Conservation (phyloP, 2,329 filamentous ascomycete species). For the Sclerotinia spermophila region DNA sequence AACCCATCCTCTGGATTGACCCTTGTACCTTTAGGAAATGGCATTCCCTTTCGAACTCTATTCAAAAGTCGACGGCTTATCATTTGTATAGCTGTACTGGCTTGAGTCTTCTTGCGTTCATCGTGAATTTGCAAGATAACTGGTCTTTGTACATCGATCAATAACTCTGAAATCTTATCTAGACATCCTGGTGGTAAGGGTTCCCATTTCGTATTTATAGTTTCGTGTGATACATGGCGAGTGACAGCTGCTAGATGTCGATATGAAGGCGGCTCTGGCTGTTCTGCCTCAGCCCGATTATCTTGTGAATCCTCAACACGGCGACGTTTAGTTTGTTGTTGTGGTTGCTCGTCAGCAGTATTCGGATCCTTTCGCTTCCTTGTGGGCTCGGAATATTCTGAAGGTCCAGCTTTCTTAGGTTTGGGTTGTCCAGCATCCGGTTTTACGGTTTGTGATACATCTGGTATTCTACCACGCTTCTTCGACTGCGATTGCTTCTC, state of each 20-base stretch:
- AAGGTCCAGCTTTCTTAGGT: neutral
- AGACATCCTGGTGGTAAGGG: constrained; percentile 54
- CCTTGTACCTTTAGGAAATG: constrained; percentile 58
- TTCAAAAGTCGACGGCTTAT: constrained; percentile 54
- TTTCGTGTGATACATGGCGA: constrained; percentile 55
- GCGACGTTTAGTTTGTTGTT: constrained; percentile 19
- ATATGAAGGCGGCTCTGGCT: constrained; percentile 37
- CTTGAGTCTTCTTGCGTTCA: constrained; percentile 44
- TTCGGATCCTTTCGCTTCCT: constrained; percentile 11
- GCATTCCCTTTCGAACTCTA: constrained; percentile 57
- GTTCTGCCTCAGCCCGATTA: constrained; percentile 10
- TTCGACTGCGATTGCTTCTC: constrained; percentile 8
- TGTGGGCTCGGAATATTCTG: neutral
- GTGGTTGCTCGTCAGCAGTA: constrained; percentile 1
- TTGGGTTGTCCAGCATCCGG: neutral
- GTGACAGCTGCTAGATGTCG: constrained; percentile 50
- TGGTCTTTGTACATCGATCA: constrained; percentile 58
- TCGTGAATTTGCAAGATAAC: constrained; percentile 55
- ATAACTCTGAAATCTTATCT: constrained; percentile 51
- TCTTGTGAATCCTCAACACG: constrained; percentile 13
- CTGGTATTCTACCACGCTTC: constrained; percentile 13
- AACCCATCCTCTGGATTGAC: constrained; percentile 56
- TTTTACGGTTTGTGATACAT: neutral
- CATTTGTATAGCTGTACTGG: constrained; percentile 49
- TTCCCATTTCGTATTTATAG: constrained; percentile 67